A percentile compares a stretch with the other conserved stretches of the same genome.
Evolutionary conservation across 352 stramenopile genomes (phyloP).

Genomic region (Aphanomyces invadans): DNA sequence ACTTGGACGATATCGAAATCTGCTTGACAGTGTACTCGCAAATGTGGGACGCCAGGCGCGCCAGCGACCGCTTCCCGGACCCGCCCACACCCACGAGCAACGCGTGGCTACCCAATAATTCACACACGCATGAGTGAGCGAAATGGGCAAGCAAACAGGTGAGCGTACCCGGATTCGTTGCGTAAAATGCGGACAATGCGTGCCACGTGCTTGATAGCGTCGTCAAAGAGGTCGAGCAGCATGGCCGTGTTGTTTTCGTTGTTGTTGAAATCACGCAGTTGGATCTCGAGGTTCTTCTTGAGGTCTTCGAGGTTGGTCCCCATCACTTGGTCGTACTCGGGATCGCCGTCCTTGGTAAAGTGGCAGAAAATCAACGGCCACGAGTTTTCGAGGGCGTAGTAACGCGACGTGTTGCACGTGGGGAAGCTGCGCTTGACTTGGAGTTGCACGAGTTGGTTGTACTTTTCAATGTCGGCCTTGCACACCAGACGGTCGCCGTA

Average conservation of each 20-base stretch:
- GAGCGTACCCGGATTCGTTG: slow-evolving; percentile 56
- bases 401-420: slow-evolving; percentile 84
- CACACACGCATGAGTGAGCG: background rate
- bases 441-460: slow-evolving; percentile 89
- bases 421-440: slow-evolving; percentile 93
- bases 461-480: slow-evolving; percentile 89
- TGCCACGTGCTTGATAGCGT: slow-evolving; percentile 94
- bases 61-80: slow-evolving; percentile 90
- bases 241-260: slow-evolving; percentile 95
- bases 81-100: slow-evolving; percentile 92
- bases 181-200: slow-evolving; percentile 92
- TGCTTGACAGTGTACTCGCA: slow-evolving; percentile 87
- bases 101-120: slow-evolving; percentile 59
- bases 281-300: slow-evolving; percentile 79
- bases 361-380: slow-evolving; percentile 95
- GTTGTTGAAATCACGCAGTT: slow-evolving; percentile 92
- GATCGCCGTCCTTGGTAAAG: slow-evolving; percentile 91
- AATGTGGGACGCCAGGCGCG: slow-evolving; percentile 89
- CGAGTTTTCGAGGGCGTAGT: slow-evolving; percentile 92
- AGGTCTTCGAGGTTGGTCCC: slow-evolving; percentile 85
- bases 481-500: slow-evolving; percentile 93
- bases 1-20: slow-evolving; percentile 93
- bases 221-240: slow-evolving; percentile 95
- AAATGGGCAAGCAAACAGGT: too few species aligned
- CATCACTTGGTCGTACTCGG: slow-evolving; percentile 91